These are phyloP conservation scores for Mycena indigotica DNA, from an alignment of 768 basidiomycete genomes.

Conservation along the genomic window DNA sequence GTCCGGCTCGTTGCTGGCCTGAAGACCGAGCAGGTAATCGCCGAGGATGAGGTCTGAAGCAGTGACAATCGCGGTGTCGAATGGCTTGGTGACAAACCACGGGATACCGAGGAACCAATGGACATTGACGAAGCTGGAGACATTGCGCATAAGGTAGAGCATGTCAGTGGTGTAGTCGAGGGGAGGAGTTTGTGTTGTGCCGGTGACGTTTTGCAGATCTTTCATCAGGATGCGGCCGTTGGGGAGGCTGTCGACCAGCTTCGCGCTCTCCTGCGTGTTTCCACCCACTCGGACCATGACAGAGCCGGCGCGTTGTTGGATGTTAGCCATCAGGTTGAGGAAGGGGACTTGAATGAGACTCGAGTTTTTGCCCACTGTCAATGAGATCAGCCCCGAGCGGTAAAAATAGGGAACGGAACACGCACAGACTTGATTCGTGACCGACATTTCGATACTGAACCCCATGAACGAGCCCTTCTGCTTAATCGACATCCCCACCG, in stretches of 20 bases:
- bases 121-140: constrained; percentile 42
- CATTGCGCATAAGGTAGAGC: constrained; percentile 50
- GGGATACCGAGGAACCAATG: constrained; percentile 48
- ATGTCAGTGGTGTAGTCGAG: constrained; percentile 51
- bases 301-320: constrained; percentile 63
- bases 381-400: too few species aligned
- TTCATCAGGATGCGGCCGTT: constrained; percentile 39
- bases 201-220: constrained; percentile 5
- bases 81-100: constrained; percentile 2
- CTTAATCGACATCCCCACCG: constrained; percentile 38
- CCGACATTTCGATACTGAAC: constrained; percentile 67
- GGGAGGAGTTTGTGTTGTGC: constrained; percentile 48
- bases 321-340: constrained; percentile 74
- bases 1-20: constrained; percentile 8
- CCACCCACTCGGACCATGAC: constrained; percentile 75
- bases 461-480: constrained; percentile 50
- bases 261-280: constrained; percentile 74
- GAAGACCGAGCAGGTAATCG: constrained; percentile 7
- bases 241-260: constrained; percentile 41
- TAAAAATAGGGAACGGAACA: too few species aligned
- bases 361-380: constrained; percentile 53
- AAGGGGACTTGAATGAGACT: constrained; percentile 60
- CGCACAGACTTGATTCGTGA: constrained; percentile 58
- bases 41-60: constrained; percentile 1
- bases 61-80: background rate